These are phyloP conservation scores for Escallonia herrerae DNA, from an alignment of 129 eudicot genomes.

Conservation along the genomic window DNA sequence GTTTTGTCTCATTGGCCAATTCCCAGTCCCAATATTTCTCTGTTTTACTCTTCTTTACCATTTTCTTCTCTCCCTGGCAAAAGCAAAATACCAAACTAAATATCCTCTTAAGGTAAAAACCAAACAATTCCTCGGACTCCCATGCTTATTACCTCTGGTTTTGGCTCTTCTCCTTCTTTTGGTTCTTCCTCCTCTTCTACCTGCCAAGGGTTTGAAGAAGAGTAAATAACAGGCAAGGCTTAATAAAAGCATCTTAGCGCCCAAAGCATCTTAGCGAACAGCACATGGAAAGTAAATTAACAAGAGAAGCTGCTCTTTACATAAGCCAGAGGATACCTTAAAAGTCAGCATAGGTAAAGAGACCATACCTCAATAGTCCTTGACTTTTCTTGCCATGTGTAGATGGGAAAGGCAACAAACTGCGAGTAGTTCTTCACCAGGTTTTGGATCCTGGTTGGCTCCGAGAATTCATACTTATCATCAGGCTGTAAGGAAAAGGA, in stretches of 20 bases:
- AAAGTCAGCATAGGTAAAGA: too few species aligned
- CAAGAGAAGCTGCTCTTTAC: background rate
- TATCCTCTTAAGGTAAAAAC: background rate
- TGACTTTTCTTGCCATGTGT: conserved; percentile 97
- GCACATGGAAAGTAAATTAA: background rate
- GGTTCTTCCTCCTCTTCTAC: conserved; percentile 90
- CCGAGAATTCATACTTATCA: conserved; percentile 93
- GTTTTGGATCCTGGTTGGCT: conserved; percentile 68
- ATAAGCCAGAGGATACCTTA: too few species aligned
- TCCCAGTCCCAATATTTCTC: conserved; percentile 99
- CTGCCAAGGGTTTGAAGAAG: conserved; percentile 21
- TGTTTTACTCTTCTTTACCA: conserved; percentile 73
- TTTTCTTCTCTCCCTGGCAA: conserved; percentile 69
- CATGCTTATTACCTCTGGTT: conserved; percentile 55
- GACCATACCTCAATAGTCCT: conserved; percentile 78
- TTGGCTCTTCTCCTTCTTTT: conserved; percentile 79
- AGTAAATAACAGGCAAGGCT: background rate
- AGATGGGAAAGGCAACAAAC: conserved; percentile 91
- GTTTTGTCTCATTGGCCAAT: conserved; percentile 86
- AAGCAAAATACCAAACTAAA: conserved; percentile 4
- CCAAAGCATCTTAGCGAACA: background rate
- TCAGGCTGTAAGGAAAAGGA: conserved; percentile 49
- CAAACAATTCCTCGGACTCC: background rate
- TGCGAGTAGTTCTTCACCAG: conserved; percentile 95
- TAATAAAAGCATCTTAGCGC: background rate